A percentile compares a stretch with the other conserved stretches of the same genome.
Evolutionary conservation across 1,284 basidiomycete species (phyloP).

Genomic region (Cutaneotrichosporon cyanovorans): DNA sequence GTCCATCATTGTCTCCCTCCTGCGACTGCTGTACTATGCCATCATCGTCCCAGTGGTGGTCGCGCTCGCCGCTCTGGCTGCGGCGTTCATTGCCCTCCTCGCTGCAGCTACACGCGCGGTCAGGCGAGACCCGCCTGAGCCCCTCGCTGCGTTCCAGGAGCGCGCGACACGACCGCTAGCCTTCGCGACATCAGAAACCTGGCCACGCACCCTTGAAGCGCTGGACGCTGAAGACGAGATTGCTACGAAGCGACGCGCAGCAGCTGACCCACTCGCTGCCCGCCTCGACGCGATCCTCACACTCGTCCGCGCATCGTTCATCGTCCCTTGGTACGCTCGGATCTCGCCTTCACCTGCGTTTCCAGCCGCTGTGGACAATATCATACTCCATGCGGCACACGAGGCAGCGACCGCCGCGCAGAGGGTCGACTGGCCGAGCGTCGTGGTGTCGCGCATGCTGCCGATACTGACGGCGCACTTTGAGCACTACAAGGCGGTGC

Average conservation of each 20-base stretch:
- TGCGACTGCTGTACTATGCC: no score
- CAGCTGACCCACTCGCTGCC: conserved; percentile 49
- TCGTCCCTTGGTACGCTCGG: conserved; percentile 73
- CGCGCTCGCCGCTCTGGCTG: no score
- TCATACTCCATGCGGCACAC: conserved; percentile 62
- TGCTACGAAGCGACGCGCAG: background rate
- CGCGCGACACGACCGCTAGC: conserved; percentile 4
- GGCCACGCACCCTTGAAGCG: background rate
- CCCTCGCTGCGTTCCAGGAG: conserved; percentile 4
- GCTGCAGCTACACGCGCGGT: no score
- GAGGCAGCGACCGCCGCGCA: conserved; percentile 54
- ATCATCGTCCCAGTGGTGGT: no score
- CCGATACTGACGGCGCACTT: conserved; percentile 83
- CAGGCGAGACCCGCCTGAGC: background rate
- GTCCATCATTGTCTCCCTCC: no score
- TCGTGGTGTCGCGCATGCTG: conserved; percentile 73
- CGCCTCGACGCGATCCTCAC: conserved; percentile 67
- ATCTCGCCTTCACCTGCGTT: conserved; percentile 80
- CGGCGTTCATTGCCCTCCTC: no score
- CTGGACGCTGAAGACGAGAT: background rate
- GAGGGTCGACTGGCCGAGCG: conserved; percentile 62
- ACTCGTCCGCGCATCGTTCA: conserved; percentile 74
- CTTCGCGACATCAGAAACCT: conserved; percentile 1
- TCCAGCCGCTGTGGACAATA: conserved; percentile 69
- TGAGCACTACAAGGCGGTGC: conserved; percentile 85